Percentiles rank a stretch among this genome's conserved stretches.
Evolutionary conservation across 2,329 filamentous ascomycete genomes (phyloP).

Genomic region (Xylaria multiplex): DNA sequence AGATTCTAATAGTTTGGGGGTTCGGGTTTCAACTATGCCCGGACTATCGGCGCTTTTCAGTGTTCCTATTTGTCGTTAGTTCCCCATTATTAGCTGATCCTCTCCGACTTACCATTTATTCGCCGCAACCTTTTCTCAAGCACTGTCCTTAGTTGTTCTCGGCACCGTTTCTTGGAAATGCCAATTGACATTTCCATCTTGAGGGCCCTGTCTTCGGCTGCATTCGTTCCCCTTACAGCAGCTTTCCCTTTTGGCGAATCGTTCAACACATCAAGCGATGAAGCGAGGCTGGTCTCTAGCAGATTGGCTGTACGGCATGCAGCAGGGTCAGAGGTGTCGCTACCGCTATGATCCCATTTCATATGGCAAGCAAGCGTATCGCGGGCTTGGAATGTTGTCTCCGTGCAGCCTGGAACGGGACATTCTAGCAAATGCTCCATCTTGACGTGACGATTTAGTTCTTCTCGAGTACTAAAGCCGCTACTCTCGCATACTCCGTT

Average conservation of each 20-base stretch:
- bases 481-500: slow-evolving; percentile 48
- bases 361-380: slow-evolving; percentile 54
- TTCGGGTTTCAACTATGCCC: slow-evolving; percentile 44
- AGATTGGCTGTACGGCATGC: slow-evolving; percentile 37
- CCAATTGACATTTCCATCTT: slow-evolving; percentile 47
- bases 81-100: neutral
- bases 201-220: slow-evolving; percentile 42
- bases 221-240: slow-evolving; percentile 7
- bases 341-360: slow-evolving; percentile 48
- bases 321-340: slow-evolving; percentile 33
- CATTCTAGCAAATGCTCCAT: slow-evolving; percentile 56
- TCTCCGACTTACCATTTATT: slow-evolving; percentile 41
- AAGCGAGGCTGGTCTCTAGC: slow-evolving; percentile 19
- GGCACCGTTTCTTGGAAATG: slow-evolving; percentile 51
- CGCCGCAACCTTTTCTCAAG: slow-evolving; percentile 51
- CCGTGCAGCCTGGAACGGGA: slow-evolving; percentile 53
- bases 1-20: slow-evolving; percentile 48
- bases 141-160: slow-evolving; percentile 50
- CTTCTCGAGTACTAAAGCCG: slow-evolving; percentile 52
- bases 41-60: slow-evolving; percentile 49
- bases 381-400: slow-evolving; percentile 50
- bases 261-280: neutral
- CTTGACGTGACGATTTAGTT: slow-evolving; percentile 57
- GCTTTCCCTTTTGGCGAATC: neutral
- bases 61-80: slow-evolving; percentile 38